Evolutionary conservation across 1,284 basidiomycete genomes (phyloP), one percentile per base, ranked within the genome.

Genomic region (Apiotrichum montevideense): DNA sequence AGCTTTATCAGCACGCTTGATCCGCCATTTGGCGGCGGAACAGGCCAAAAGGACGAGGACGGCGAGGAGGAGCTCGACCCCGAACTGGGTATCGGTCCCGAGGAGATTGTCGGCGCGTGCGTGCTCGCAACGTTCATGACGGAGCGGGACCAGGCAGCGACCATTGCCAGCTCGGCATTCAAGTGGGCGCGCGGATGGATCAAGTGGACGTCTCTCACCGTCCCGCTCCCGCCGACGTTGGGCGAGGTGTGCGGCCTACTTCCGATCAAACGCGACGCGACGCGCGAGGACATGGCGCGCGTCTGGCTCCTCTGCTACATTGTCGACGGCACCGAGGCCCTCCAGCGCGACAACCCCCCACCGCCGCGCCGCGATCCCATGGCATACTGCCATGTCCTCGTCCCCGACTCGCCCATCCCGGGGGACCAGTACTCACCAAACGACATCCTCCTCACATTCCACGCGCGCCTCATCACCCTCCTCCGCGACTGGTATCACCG

Each of bases 51-150:
- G 52, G 62, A 63, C 54, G 58, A 63, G 41, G 62, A 63, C 5
- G 58, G 54, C 21, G 58, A 63, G 40, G 62, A 63, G 42, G 62
- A 59, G 32, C 56, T 63, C 46, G 73, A 76, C 61, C 67, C 69
- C 11, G 74, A 76, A 58, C 63, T 75, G 29, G 74, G 71, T 14
- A 67, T 76, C 34, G 74, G 74, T 1, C 72, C 74, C 11, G 74
- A 76, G 56, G 74, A 76, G 63, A 76, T 76, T 59, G 66, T 72
- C 1, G 72, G 63, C 21, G 65, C 67, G 13, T 69, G 66, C 50
- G 57, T 71, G 21, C 55, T 74, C 4, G 67, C 72, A 8, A 67
- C 65, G 35, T 74, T 68, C 47, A 70, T 68, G 58, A 61, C 58
- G 1, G 66, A 70, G 37, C 58, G 66, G 34, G 63, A 64, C 34